Evolutionary conservation across 2,329 filamentous ascomycete genomes (phyloP).

Genomic region (Fusarium vanettenii): DNA sequence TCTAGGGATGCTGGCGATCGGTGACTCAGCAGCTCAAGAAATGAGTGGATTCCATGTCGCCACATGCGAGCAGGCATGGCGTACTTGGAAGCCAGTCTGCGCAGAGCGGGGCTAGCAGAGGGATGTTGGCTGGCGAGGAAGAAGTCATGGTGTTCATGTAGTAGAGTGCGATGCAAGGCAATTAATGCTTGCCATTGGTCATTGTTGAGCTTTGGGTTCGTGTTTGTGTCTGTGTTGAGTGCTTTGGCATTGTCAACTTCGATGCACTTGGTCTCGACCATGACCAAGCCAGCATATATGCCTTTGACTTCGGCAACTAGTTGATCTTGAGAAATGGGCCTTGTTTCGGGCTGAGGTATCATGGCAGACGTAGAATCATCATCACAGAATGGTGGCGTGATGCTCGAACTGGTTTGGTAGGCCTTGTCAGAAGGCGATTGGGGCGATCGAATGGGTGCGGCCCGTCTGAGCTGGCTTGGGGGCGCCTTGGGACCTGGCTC

Average conservation of each 20-base stretch:
- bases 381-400: background rate
- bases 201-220: conserved; percentile 58
- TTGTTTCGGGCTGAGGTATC: conserved; percentile 26
- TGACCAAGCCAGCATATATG: conserved; percentile 84
- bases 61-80: conserved; percentile 95
- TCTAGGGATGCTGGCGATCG: conserved; percentile 79
- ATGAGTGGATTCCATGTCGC: conserved; percentile 90
- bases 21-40: conserved; percentile 80
- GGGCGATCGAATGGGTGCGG: too few relatives aligned
- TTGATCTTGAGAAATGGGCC: conserved; percentile 77
- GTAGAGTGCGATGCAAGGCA: conserved; percentile 80
- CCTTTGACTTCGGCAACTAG: conserved; percentile 84
- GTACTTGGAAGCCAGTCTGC: conserved; percentile 80
- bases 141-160: conserved; percentile 88
- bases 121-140: conserved; percentile 91
- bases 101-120: conserved; percentile 75
- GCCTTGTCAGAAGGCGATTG: too few relatives aligned
- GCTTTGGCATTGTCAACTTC: conserved; percentile 78
- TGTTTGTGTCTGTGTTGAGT: conserved; percentile 53
- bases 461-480: too few relatives aligned
- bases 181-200: conserved; percentile 90
- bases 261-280: conserved; percentile 90
- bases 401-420: too few relatives aligned
- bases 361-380: conserved; percentile 17
- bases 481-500: too few relatives aligned